Percentiles rank a stretch among this genome's conserved stretches.
Conservation (phyloP, 257 asterid species). For the Misopates orontium region DNA sequence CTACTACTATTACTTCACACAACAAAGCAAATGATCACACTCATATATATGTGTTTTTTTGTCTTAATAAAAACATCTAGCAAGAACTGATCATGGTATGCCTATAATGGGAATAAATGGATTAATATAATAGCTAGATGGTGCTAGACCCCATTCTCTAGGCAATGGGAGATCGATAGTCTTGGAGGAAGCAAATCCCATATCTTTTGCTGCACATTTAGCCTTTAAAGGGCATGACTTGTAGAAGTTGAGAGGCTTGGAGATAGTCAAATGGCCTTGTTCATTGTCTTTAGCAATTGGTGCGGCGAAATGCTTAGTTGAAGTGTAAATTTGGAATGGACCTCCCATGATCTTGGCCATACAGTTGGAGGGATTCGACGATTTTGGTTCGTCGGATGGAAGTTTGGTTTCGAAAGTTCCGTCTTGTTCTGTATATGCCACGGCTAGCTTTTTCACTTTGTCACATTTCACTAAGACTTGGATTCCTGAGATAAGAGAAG, state of each 20-base stretch:
- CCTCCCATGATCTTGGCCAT: conserved; percentile 84
- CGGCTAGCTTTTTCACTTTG: conserved; percentile 44
- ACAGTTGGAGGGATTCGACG: conserved; percentile 40
- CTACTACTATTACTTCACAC: conserved; percentile 10
- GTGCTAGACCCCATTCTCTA: conserved; percentile 86
- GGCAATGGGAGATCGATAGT: conserved; percentile 82
- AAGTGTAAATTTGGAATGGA: conserved; percentile 49
- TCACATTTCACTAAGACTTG: conserved; percentile 71
- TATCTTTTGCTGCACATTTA: conserved; percentile 38
- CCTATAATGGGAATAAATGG: conserved; percentile 90
- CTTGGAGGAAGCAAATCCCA: conserved; percentile 67
- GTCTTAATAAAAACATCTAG: background rate
- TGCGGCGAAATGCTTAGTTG: conserved; percentile 32
- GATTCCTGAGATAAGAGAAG: conserved; percentile 37
- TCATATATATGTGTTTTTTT: background rate
- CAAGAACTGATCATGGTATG: conserved; percentile 52
- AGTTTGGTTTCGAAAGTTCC: conserved; percentile 56
- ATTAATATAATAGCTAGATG: conserved; percentile 61
- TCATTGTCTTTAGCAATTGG: conserved; percentile 35
- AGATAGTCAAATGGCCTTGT: conserved; percentile 37
- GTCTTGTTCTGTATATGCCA: conserved; percentile 55
- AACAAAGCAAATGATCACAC: conserved; percentile 12
- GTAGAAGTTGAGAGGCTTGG: conserved; percentile 64
- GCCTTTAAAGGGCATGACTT: conserved; percentile 53
- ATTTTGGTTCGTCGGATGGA: conserved; percentile 34